phyloP scores from a whole-genome alignment of 2,329 filamentous ascomycete species.

The Xylariales sp. region DNA sequence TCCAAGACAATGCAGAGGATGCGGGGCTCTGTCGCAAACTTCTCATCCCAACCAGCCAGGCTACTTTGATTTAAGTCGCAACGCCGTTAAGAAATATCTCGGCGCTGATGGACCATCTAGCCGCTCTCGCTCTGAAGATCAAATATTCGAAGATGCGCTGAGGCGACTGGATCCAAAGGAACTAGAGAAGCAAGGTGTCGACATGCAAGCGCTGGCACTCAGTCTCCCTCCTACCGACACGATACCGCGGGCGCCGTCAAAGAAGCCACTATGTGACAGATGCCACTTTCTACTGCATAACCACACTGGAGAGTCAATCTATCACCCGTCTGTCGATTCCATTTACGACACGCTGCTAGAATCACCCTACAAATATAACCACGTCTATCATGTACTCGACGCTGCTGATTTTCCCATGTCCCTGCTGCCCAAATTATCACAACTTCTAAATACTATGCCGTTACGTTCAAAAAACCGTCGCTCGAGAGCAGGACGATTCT shows the following conservation, averaged over 20 bases:
- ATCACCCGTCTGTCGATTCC: conserved; percentile 82
- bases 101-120: conserved; percentile 47
- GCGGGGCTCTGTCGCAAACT: conserved; percentile 73
- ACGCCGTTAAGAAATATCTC: conserved; percentile 63
- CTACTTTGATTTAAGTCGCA: conserved; percentile 66
- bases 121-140: conserved; percentile 54
- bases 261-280: conserved; percentile 80
- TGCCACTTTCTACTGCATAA: conserved; percentile 88
- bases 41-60: conserved; percentile 62
- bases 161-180: conserved; percentile 55
- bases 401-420: conserved; percentile 98
- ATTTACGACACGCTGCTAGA: conserved; percentile 87
- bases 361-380: conserved; percentile 89
- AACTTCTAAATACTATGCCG: conserved; percentile 76
- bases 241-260: conserved; percentile 41
- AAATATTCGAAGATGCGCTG: conserved; percentile 60
- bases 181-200: conserved; percentile 60
- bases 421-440: conserved; percentile 79
- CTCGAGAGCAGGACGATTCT: conserved; percentile 73
- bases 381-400: conserved; percentile 95
- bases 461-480: conserved; percentile 85
- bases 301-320: conserved; percentile 75
- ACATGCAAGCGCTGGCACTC: conserved; percentile 54
- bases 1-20: conserved; percentile 71
- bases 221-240: conserved; percentile 42